Percentiles rank a stretch among this genome's conserved stretches.
phyloP scores from a whole-genome alignment of 345 rosid genomes.

The Brassica carinata region DNA sequence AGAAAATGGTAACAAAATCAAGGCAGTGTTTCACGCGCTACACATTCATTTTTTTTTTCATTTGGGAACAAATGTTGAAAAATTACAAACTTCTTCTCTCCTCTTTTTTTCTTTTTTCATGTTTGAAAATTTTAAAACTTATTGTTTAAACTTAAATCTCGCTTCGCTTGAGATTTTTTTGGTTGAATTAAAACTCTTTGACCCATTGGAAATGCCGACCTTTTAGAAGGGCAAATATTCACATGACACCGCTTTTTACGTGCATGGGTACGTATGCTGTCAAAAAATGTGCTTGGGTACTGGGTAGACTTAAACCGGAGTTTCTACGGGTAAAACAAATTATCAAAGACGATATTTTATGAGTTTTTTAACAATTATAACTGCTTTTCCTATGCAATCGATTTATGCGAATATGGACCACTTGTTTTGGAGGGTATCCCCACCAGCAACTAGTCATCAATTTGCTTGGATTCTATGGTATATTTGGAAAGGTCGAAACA shows the following conservation, averaged over 20 bases:
- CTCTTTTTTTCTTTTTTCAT: not conserved
- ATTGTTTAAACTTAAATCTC: slow-evolving; percentile 34
- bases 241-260: not conserved
- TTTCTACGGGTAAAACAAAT: not conserved
- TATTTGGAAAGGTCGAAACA: too few relatives aligned
- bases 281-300: not conserved
- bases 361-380: not conserved
- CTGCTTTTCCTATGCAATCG: too few relatives aligned
- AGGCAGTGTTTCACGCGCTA: slow-evolving; percentile 10
- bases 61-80: slow-evolving; percentile 10
- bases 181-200: slow-evolving; percentile 20
- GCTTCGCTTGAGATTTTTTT: slow-evolving; percentile 17
- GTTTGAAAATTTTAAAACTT: not conserved
- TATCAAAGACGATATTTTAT: not conserved
- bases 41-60: slow-evolving; percentile 4
- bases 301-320: not conserved
- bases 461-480: too few relatives aligned
- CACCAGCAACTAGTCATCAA: too few relatives aligned
- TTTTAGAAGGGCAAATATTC: slow-evolving; percentile 16
- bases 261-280: not conserved
- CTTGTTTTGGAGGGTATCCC: too few relatives aligned
- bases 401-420: too few relatives aligned
- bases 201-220: slow-evolving; percentile 37
- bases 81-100: not conserved
- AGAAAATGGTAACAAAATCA: slow-evolving; percentile 2